A percentile compares a stretch with the other conserved stretches of the same genome.
Evolutionary conservation across 345 rosid genomes (phyloP).

Genomic region (Hibiscus trionum): DNA sequence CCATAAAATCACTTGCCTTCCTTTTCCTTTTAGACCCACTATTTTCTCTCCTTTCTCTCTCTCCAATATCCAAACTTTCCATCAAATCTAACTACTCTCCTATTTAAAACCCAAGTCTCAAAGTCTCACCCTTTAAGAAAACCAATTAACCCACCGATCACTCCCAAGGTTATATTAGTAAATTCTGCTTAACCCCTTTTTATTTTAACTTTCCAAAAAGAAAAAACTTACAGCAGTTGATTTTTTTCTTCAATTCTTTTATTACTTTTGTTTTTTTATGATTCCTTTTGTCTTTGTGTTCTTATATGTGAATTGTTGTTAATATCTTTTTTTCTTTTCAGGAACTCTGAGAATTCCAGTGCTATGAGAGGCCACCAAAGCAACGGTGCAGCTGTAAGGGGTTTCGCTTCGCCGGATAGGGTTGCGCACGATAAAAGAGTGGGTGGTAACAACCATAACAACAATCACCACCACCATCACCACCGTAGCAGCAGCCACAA

Average conservation of each 20-base stretch:
- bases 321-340: conserved; percentile 2
- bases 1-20: conserved; percentile 7
- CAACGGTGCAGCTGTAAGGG: conserved; percentile 46
- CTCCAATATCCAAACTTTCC: conserved; percentile 11
- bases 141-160: conserved; percentile 16
- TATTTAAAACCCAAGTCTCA: conserved; percentile 1
- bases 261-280: background rate
- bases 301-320: background rate
- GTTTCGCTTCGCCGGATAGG: conserved; percentile 43
- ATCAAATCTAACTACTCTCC: background rate
- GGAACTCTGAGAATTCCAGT: conserved; percentile 52
- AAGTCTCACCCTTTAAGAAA: conserved; percentile 1
- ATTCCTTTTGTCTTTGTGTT: background rate
- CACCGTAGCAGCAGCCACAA: background rate
- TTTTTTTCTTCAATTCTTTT: background rate
- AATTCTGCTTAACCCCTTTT: background rate
- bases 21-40: conserved; percentile 9
- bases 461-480: conserved; percentile 3
- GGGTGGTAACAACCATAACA: conserved; percentile 8
- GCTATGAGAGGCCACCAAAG: conserved; percentile 63
- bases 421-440: conserved; percentile 47
- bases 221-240: background rate
- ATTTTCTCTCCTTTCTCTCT: background rate
- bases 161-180: conserved; percentile 35
- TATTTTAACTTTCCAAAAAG: no score